phyloP scores from a whole-genome alignment of 257 asterid genomes.

The Cruciata laevipes region DNA sequence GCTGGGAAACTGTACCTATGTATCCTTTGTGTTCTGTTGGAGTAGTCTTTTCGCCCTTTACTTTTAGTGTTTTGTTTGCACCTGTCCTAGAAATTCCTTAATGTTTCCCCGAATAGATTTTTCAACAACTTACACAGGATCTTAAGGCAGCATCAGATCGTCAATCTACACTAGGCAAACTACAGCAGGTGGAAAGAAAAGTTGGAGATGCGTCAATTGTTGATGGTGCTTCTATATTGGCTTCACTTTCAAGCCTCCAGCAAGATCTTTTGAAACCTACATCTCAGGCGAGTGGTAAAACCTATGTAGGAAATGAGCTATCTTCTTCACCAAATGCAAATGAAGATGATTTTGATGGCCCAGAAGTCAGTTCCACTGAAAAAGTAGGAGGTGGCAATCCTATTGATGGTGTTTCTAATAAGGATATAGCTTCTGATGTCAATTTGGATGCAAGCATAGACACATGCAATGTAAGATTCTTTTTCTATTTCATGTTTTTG shows the following conservation, averaged over 20 bases:
- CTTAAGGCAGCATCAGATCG: constrained; percentile 63
- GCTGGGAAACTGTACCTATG: constrained; percentile 71
- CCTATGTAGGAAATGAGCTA: constrained; percentile 39
- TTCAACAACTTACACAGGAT: constrained; percentile 60
- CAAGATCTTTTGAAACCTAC: constrained; percentile 52
- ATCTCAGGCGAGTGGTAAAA: constrained; percentile 51
- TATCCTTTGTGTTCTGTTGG: constrained; percentile 40
- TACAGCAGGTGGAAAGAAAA: constrained; percentile 49
- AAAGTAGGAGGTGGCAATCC: constrained; percentile 42
- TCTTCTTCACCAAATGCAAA: constrained; percentile 52
- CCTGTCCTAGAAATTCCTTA: constrained; percentile 33
- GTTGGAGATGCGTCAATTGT: constrained; percentile 87
- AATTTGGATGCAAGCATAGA: constrained; percentile 46
- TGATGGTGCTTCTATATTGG: constrained; percentile 88
- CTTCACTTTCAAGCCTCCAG: constrained; percentile 67
- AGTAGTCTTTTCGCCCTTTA: not conserved
- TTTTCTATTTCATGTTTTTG: constrained; percentile 4
- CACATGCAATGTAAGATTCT: constrained; percentile 42
- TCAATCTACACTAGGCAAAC: constrained; percentile 50
- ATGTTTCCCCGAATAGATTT: constrained; percentile 44
- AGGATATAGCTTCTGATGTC: constrained; percentile 46
- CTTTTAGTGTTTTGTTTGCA: constrained; percentile 14
- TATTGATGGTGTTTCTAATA: constrained; percentile 48
- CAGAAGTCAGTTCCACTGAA: constrained; percentile 61
- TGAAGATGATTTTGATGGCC: constrained; percentile 69